Conservation (phyloP, 495 filamentous ascomycete genomes). For the Daldinia bambusicola region DNA sequence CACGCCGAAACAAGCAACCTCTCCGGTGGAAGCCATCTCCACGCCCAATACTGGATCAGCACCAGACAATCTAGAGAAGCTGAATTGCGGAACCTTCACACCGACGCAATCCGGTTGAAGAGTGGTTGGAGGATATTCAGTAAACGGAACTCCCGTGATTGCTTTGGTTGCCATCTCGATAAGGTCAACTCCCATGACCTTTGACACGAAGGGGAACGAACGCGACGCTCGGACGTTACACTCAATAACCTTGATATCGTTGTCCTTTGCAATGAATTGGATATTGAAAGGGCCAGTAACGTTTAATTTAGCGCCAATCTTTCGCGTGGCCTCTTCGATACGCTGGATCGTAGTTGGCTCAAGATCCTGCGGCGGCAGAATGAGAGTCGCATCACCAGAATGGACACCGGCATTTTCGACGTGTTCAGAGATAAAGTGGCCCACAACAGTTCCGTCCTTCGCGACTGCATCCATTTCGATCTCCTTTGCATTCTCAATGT, state of each 20-base stretch:
- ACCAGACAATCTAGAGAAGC: constrained; percentile 94
- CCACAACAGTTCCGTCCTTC: constrained; percentile 82
- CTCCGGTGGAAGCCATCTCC: constrained; percentile 98
- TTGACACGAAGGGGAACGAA: constrained; percentile 98
- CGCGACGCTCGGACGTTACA: constrained; percentile 97
- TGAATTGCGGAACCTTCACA: constrained; percentile 99
- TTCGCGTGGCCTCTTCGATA: constrained; percentile 93
- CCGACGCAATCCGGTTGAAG: constrained; percentile 86
- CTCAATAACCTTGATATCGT: constrained; percentile 99
- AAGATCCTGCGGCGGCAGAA: constrained; percentile 94
- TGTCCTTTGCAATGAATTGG: constrained; percentile 99
- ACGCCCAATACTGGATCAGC: constrained; percentile 97
- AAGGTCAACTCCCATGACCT: constrained; percentile 97
- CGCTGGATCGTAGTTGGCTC: constrained; percentile 86
- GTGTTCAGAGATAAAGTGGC: constrained; percentile 96
- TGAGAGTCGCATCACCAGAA: constrained; percentile 93
- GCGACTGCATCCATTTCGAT: constrained; percentile 98
- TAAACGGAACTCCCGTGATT: constrained; percentile 85
- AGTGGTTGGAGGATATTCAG: constrained; percentile 79
- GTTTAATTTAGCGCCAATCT: constrained; percentile 94
- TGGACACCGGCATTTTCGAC: constrained; percentile 97
- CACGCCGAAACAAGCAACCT: constrained; percentile 94
- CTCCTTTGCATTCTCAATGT: constrained; percentile 96
- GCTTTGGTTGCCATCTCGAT: constrained; percentile 99
- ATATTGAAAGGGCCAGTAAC: constrained; percentile 98